A percentile compares a stretch with the other conserved stretches of the same genome.
Evolutionary conservation across 2,329 filamentous ascomycete genomes (phyloP).

Genomic region (Clarireedia hainanense): DNA sequence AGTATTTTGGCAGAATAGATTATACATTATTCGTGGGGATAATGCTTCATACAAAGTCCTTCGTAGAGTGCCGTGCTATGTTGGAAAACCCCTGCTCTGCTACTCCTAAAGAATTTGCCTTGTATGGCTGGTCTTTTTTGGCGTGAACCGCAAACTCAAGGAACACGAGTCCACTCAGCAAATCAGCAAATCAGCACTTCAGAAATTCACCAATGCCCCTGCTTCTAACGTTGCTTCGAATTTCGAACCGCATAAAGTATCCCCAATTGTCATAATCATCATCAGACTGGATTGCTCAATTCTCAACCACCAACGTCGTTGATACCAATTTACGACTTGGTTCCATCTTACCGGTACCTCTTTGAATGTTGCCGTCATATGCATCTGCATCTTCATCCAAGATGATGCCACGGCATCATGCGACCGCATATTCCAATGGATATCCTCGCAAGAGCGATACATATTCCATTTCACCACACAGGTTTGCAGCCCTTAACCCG

Average conservation of each 20-base stretch:
- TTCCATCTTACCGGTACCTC: slow-evolving; percentile 2
- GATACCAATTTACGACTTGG: slow-evolving; percentile 2
- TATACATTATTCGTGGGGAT: too few relatives aligned
- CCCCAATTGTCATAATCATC: background rate
- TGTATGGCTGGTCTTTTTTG: background rate
- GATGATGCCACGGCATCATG: slow-evolving; percentile 81
- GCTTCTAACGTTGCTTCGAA: background rate
- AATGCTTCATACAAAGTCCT: too few relatives aligned
- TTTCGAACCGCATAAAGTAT: background rate
- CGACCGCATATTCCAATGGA: slow-evolving; percentile 71
- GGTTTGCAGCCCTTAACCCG: slow-evolving; percentile 44
- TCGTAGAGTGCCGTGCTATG: too few relatives aligned
- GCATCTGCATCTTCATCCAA: slow-evolving; percentile 35
- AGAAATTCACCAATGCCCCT: background rate
- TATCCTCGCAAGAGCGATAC: slow-evolving; percentile 64
- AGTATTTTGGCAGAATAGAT: too few relatives aligned
- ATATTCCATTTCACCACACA: slow-evolving; percentile 83
- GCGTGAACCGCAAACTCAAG: background rate
- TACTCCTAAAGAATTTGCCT: background rate
- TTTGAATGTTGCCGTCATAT: slow-evolving; percentile 54
- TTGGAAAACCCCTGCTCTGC: background rate
- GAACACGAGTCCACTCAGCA: slow-evolving; percentile 9
- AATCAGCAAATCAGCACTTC: background rate
- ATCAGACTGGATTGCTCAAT: background rate
- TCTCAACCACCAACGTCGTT: slow-evolving; percentile 1